Conservation (phyloP, 192 early-diverging fungal genomes). For the Coemansia sp. region DNA sequence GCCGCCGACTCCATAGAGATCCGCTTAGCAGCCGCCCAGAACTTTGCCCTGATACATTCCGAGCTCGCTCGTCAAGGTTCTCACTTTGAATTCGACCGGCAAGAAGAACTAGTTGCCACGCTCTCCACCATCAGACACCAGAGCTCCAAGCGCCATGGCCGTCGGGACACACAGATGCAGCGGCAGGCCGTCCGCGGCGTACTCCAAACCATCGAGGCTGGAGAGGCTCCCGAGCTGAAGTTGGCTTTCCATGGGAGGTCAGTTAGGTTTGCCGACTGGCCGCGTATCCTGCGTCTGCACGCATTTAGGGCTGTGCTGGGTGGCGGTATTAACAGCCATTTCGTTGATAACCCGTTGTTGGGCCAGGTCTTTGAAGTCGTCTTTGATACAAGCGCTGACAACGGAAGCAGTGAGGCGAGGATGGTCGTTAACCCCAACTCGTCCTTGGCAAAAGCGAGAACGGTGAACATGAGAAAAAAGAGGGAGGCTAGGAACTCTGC, state of each 20-base stretch:
- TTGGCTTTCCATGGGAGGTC: constrained; percentile 53
- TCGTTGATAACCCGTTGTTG: constrained; percentile 51
- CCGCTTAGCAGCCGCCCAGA: constrained; percentile 69
- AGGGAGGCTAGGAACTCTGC: constrained; percentile 3
- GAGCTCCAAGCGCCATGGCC: constrained; percentile 57
- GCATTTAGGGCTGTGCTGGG: constrained; percentile 32
- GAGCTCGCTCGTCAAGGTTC: constrained; percentile 26
- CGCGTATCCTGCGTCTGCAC: constrained; percentile 42
- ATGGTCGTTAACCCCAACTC: constrained; percentile 33
- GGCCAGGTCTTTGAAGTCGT: constrained; percentile 52
- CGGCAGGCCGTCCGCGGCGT: constrained; percentile 68
- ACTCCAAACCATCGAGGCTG: constrained; percentile 59
- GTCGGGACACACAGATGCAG: constrained; percentile 59
- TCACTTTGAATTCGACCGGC: constrained; percentile 55
- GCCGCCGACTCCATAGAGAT: constrained; percentile 61
- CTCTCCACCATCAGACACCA: constrained; percentile 60
- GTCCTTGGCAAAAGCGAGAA: constrained; percentile 34
- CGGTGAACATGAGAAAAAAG: constrained; percentile 15
- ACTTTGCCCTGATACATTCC: constrained; percentile 72
- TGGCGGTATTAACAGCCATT: constrained; percentile 46
- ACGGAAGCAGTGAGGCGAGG: constrained; percentile 5
- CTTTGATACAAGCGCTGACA: constrained; percentile 12
- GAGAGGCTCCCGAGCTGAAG: constrained; percentile 55
- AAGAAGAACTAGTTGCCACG: constrained; percentile 60
- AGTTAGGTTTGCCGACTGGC: constrained; percentile 61